phyloP scores from a whole-genome alignment of 164 flowering plant genomes.

The Nymphaea thermarum region DNA sequence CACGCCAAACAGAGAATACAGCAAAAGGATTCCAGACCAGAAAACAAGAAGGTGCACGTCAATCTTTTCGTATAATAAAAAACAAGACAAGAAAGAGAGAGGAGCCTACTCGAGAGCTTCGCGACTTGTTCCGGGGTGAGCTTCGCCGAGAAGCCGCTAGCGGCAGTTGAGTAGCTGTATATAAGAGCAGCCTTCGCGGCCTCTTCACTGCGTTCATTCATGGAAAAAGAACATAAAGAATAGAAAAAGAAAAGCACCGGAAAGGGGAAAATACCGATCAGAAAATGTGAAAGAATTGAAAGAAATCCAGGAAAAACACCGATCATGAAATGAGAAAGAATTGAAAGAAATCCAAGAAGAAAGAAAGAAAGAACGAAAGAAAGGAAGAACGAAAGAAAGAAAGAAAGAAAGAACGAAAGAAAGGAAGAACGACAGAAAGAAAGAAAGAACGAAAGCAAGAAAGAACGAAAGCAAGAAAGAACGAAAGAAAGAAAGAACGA shows the following conservation, averaged over 20 bases:
- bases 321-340: neutral
- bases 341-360: neutral
- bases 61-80: too few species aligned
- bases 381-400: neutral
- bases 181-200: constrained; percentile 76
- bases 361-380: too few species aligned
- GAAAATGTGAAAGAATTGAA: neutral
- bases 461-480: neutral
- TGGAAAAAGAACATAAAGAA: neutral
- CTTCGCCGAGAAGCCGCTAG: constrained; percentile 85
- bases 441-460: neutral
- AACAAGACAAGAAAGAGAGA: constrained; percentile 3
- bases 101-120: constrained; percentile 49
- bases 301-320: neutral
- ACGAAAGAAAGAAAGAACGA: neutral
- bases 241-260: neutral
- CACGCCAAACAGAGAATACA: neutral
- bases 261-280: neutral
- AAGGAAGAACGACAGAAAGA: neutral
- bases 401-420: neutral
- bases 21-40: neutral
- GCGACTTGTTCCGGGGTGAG: constrained; percentile 75
- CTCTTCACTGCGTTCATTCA: constrained; percentile 43
- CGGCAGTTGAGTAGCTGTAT: constrained; percentile 80
- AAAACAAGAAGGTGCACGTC: neutral